Conservation (phyloP, 805 yeast genomes). For the Torulaspora delbrueckii region DNA sequence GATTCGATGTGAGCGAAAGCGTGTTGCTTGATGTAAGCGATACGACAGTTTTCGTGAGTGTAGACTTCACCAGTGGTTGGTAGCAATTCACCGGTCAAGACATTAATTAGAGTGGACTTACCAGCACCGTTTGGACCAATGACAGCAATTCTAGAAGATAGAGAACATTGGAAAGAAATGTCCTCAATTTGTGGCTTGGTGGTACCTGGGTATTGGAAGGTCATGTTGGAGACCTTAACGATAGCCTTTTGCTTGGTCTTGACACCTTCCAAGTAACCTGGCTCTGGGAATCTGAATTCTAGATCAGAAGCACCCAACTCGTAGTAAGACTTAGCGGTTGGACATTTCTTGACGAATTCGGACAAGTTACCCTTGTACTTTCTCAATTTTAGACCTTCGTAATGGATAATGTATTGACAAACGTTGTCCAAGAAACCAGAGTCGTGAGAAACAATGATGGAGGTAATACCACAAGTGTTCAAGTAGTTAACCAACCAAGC, state of each 20-base stretch:
- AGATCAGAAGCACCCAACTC: conserved; percentile 97
- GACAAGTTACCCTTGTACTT: conserved; percentile 99
- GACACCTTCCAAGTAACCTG: conserved; percentile 99
- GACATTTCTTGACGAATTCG: conserved; percentile 97
- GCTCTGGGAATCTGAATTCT: conserved; percentile 98
- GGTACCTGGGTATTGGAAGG: conserved; percentile 99
- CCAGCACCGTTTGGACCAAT: conserved; percentile 99
- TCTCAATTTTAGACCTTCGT: conserved; percentile 99
- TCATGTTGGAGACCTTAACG: conserved; percentile 94
- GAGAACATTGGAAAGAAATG: conserved; percentile 97
- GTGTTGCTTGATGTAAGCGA: conserved; percentile 99
- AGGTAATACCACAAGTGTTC: conserved; percentile 96
- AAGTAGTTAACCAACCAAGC: conserved; percentile 99
- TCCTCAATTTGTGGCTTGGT: conserved; percentile 87
- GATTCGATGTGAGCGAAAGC: conserved; percentile 99
- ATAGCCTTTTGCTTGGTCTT: conserved; percentile 99
- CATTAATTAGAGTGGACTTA: conserved; percentile 97
- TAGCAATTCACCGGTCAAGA: conserved; percentile 97
- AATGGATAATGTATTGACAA: conserved; percentile 97
- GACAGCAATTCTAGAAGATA: conserved; percentile 99
- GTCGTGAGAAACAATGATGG: conserved; percentile 98
- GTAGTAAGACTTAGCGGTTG: conserved; percentile 97
- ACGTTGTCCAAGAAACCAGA: conserved; percentile 98
- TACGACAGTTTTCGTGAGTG: conserved; percentile 99
- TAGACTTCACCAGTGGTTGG: conserved; percentile 99